Conservation (phyloP, 768 basidiomycete genomes). For the Collybia mongolica region DNA sequence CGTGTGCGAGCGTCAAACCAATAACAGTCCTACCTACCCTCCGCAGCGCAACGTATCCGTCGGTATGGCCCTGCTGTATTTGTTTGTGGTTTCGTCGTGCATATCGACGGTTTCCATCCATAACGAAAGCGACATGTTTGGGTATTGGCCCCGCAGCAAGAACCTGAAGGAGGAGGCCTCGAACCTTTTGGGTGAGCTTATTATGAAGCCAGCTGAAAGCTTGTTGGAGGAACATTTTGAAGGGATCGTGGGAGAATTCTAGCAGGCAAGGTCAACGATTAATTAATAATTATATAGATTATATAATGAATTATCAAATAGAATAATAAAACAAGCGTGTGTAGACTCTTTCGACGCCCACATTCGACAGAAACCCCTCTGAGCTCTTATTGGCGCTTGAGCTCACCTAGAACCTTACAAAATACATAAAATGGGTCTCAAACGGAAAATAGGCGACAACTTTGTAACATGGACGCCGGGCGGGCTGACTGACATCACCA, state of each 20-base stretch:
- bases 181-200: slow-evolving; percentile 10
- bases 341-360: too few relatives aligned
- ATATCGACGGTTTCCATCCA: slow-evolving; percentile 96
- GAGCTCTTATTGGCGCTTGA: too few relatives aligned
- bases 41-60: slow-evolving; percentile 79
- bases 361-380: too few relatives aligned
- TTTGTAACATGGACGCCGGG: slow-evolving; percentile 18
- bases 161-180: slow-evolving; percentile 26
- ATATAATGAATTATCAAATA: not conserved
- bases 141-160: slow-evolving; percentile 86
- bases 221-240: slow-evolving; percentile 10
- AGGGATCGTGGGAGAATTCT: slow-evolving; percentile 14
- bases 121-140: slow-evolving; percentile 88
- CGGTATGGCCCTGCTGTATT: slow-evolving; percentile 78
- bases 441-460: slow-evolving; percentile 24
- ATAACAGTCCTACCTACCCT: slow-evolving; percentile 51
- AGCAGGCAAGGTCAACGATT: not conserved
- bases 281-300: not conserved
- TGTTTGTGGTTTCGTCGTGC: slow-evolving; percentile 66
- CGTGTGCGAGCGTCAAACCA: slow-evolving; percentile 1
- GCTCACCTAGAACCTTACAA: too few relatives aligned
- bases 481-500: not conserved
- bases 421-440: slow-evolving; percentile 13
- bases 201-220: slow-evolving; percentile 15
- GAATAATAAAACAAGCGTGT: too few relatives aligned